These are phyloP conservation scores for Dendrobium catenatum DNA, from an alignment of 106 monocot genomes.

Conservation along the genomic window DNA sequence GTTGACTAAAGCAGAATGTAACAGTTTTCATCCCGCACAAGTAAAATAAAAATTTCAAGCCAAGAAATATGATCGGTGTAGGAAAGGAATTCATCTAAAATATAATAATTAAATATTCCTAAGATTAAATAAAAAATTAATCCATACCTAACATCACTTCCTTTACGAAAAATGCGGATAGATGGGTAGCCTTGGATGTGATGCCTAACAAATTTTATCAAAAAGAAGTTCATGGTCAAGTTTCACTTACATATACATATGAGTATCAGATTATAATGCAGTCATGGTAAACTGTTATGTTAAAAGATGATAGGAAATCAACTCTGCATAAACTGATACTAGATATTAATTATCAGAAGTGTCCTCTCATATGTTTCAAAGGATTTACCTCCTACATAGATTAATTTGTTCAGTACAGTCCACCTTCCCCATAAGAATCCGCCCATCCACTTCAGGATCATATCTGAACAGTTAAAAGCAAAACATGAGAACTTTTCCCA, in stretches of 20 bases:
- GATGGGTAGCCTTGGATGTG: constrained; percentile 98
- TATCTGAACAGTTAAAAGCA: constrained; percentile 39
- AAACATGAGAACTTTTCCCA: background rate
- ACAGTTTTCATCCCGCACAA: background rate
- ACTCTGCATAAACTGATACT: background rate
- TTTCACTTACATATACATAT: background rate
- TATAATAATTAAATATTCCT: background rate
- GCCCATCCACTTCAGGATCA: constrained; percentile 84
- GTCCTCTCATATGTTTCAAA: background rate
- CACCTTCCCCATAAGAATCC: constrained; percentile 86
- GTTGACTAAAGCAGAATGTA: background rate
- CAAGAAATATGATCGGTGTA: background rate
- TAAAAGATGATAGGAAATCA: background rate
- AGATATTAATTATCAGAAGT: background rate
- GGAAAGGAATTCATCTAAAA: background rate
- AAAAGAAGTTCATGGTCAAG: background rate
- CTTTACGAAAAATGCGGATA: constrained; percentile 88
- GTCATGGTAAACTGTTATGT: background rate
- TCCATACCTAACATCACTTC: constrained; percentile 83
- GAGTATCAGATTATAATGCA: no score
- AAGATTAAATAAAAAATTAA: background rate
- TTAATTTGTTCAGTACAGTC: constrained; percentile 75
- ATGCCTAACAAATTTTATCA: constrained; percentile 40
- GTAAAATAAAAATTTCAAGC: background rate
- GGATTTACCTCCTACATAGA: constrained; percentile 78